phyloP scores from a whole-genome alignment of 2,329 filamentous ascomycete genomes.

The Trichophyton rubrum region DNA sequence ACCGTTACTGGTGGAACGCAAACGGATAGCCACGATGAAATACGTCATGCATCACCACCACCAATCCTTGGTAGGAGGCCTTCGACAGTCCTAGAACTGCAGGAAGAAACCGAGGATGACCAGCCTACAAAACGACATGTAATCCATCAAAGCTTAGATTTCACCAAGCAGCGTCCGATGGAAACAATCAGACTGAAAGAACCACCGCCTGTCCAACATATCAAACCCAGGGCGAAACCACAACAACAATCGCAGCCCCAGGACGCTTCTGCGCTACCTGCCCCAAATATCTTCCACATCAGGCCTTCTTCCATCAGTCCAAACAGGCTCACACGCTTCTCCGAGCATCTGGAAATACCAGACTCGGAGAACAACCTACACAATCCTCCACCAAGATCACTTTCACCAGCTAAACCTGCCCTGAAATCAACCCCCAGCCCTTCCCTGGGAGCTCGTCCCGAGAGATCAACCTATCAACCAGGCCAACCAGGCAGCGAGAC shows the following conservation, averaged over 20 bases:
- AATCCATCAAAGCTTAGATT: neutral
- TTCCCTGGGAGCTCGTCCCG: constrained; percentile 33
- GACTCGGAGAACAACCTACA: constrained; percentile 39
- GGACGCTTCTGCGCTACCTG: neutral
- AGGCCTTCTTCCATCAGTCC: constrained; percentile 12
- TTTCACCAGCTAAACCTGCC: constrained; percentile 51
- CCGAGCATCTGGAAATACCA: constrained; percentile 38
- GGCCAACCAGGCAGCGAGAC: constrained; percentile 38
- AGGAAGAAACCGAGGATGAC: neutral
- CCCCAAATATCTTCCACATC: neutral
- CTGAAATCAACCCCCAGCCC: constrained; percentile 32
- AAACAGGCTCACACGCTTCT: constrained; percentile 42
- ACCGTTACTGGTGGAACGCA: neutral
- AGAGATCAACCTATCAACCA: constrained; percentile 16
- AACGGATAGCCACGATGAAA: neutral
- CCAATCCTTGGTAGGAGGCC: neutral
- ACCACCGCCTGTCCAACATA: neutral
- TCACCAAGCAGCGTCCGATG: neutral
- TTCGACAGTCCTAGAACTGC: neutral
- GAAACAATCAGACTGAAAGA: neutral
- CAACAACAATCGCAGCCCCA: neutral
- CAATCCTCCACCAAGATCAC: constrained; percentile 45
- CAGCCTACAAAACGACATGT: neutral
- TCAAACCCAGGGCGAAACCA: neutral
- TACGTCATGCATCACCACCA: neutral